Evolutionary conservation across 108 stramenopile species (phyloP).

Genomic region (Aurantiochytrium sp.): DNA sequence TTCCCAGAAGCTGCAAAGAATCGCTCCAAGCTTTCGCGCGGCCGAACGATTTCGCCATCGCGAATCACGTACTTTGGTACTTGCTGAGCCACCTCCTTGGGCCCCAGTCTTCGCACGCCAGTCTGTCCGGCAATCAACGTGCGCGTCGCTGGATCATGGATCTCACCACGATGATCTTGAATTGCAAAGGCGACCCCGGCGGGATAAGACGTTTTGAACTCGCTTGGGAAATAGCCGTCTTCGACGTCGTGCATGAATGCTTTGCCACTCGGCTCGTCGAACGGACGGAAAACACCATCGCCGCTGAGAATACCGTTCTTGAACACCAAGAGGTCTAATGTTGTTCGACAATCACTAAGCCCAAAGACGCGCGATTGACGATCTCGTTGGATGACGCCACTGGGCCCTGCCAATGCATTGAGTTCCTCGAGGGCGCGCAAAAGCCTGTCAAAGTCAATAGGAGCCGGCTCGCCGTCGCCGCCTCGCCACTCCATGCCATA

Average conservation of each 20-base stretch:
- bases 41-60: neutral
- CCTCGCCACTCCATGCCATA: neutral
- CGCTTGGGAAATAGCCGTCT: conserved; percentile 6
- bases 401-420: neutral
- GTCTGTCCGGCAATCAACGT: neutral
- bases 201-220: neutral
- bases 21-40: neutral
- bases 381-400: neutral
- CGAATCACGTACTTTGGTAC: neutral
- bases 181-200: neutral
- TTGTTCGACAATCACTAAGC: neutral
- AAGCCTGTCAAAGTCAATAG: neutral
- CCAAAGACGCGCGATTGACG: neutral
- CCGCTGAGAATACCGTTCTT: neutral
- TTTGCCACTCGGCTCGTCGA: neutral
- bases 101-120: neutral
- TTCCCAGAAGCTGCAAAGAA: neutral
- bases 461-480: neutral
- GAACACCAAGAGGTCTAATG: neutral
- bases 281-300: neutral
- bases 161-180: neutral
- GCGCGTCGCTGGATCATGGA: neutral
- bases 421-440: neutral
- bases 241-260: neutral
- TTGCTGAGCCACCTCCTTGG: neutral